phyloP scores from a whole-genome alignment of 345 rosid species.

The Hirschfeldia incana region DNA sequence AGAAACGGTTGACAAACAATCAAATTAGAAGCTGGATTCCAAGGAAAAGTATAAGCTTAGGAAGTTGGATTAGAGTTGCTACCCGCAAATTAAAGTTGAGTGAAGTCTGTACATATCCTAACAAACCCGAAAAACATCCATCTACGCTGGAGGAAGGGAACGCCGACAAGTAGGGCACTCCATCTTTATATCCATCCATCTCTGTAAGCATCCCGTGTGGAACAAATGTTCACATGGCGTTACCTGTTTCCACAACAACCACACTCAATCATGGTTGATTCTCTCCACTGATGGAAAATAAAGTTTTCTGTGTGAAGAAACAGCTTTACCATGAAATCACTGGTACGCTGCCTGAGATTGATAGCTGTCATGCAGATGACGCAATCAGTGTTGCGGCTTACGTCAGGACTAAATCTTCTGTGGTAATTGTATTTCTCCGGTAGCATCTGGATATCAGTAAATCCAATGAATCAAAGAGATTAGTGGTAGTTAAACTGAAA shows the following conservation, averaged over 20 bases:
- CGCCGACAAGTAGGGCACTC: conserved; percentile 99
- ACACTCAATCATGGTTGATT: conserved; percentile 22
- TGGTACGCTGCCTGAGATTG: conserved; percentile 61
- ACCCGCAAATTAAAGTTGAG: conserved; percentile 28
- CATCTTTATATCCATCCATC: conserved; percentile 99
- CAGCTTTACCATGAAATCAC: conserved; percentile 78
- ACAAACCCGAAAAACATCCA: conserved; percentile 17
- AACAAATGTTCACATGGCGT: conserved; percentile 98
- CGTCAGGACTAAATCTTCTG: conserved; percentile 61
- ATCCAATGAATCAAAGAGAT: conserved; percentile 13
- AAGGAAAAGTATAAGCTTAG: background rate
- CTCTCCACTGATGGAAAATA: background rate
- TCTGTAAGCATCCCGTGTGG: conserved; percentile 91
- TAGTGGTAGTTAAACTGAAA: background rate
- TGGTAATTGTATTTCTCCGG: conserved; percentile 94
- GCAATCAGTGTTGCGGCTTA: conserved; percentile 64
- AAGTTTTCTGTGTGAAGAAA: conserved; percentile 7
- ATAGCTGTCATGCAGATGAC: conserved; percentile 97
- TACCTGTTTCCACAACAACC: conserved; percentile 51
- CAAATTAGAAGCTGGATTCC: background rate
- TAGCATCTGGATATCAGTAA: conserved; percentile 65
- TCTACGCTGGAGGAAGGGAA: conserved; percentile 75
- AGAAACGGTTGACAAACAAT: background rate
- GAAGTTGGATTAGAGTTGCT: conserved; percentile 15
- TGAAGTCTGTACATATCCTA: conserved; percentile 24